Evolutionary conservation across 2,329 filamentous ascomycete genomes (phyloP).

Genomic region (Colletotrichum karsti): DNA sequence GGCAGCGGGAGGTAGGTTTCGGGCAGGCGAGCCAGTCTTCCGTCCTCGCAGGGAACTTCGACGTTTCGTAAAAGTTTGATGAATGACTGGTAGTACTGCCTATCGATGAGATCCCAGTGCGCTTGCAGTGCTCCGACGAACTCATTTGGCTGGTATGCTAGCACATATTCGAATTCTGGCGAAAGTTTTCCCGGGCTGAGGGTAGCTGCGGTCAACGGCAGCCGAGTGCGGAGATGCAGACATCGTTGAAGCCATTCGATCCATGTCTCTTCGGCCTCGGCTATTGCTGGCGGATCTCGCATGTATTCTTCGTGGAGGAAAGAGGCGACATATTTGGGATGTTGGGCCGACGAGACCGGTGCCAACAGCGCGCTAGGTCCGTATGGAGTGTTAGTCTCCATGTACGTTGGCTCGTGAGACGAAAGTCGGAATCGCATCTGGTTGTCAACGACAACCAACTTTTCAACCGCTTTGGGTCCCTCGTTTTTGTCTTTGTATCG

Average conservation of each 20-base stretch:
- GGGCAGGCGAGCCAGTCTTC: neutral
- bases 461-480: neutral
- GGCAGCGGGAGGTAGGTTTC: neutral
- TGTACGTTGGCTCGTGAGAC: neutral
- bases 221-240: neutral
- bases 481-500: neutral
- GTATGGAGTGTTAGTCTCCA: neutral
- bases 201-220: neutral
- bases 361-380: neutral
- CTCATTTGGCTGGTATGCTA: neutral
- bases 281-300: neutral
- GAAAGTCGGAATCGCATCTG: neutral
- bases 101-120: neutral
- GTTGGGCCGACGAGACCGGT: neutral
- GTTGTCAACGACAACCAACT: neutral
- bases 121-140: neutral
- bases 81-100: neutral
- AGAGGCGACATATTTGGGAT: neutral
- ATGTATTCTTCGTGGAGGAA: neutral
- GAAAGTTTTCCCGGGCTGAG: neutral
- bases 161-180: neutral
- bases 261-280: neutral
- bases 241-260: neutral
- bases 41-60: neutral
- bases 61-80: neutral